phyloP scores from a whole-genome alignment of 2,329 filamentous ascomycete species.

The Trichophaea hybrida region DNA sequence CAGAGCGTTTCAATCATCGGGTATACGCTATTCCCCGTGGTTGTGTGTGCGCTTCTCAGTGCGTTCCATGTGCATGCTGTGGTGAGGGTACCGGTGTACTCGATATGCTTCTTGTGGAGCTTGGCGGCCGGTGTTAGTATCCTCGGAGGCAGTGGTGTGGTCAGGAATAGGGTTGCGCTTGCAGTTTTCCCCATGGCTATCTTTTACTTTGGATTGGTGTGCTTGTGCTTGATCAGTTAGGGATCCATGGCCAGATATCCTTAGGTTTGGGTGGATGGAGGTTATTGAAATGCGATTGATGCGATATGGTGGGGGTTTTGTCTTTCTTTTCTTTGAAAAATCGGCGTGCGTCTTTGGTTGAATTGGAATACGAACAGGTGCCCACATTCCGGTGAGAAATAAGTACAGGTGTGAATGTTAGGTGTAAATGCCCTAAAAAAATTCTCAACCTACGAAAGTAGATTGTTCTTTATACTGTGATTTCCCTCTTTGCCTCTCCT shows the following conservation, averaged over 20 bases:
- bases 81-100: slow-evolving; percentile 75
- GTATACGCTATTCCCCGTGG: slow-evolving; percentile 92
- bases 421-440: too few relatives aligned
- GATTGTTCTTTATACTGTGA: neutral
- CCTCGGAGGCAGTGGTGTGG: slow-evolving; percentile 82
- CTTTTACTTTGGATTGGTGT: slow-evolving; percentile 86
- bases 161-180: slow-evolving; percentile 84
- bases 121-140: slow-evolving; percentile 93
- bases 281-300: neutral
- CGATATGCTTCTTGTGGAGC: slow-evolving; percentile 80
- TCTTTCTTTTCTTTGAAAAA: neutral
- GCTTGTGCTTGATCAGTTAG: slow-evolving; percentile 90
- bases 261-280: neutral
- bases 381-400: too few relatives aligned
- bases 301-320: neutral
- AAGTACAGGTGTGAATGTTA: too few relatives aligned
- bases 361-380: too few relatives aligned
- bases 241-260: neutral
- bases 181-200: slow-evolving; percentile 91
- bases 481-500: neutral
- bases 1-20: slow-evolving; percentile 97
- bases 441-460: neutral
- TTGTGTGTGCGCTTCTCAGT: slow-evolving; percentile 80
- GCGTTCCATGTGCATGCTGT: slow-evolving; percentile 67
- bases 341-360: too few relatives aligned